Base-by-base conservation (phyloP, 176 grass and related monocot genomes). In the Tuctoria greenei region DNA sequence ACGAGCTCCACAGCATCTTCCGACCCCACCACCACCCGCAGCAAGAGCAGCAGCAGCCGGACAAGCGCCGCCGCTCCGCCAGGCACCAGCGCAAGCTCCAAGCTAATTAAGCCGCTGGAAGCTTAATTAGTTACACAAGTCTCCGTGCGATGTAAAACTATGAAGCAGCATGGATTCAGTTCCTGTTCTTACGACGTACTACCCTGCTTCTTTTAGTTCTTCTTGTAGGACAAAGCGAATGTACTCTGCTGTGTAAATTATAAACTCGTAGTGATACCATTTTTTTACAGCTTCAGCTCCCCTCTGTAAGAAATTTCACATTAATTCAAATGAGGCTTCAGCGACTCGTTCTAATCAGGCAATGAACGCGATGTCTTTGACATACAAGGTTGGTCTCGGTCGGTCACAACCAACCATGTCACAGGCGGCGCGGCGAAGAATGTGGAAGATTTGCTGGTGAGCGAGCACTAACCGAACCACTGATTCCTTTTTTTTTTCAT, bases 1-100 rank as follows among this genome's bases (percentile, higher is more conserved):
- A 80, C 61, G 83, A 85, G 17, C 69, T 85, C 3, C 45, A 84
- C 1, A 20, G 45, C 18, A 10, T 84, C 67, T 78, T 84, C 74
- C 74, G 82, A 18, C 66, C 82, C 1, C 50, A 38, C 4, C 50
- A 38, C 4, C 27, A 31, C 31, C 27, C 41, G 6, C 34, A 23
- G 11, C 31, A 55, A n/a, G 27, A 4, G 3, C 31, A 55, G 35
- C 43, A 4, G 3, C 12, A 17, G 37, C 0, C 36, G 44, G 46
- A 73, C 35, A 27, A 66, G 46, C 44, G 44, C 15, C 43, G 25
- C 7, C 67, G 44, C 12, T 26, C 65, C 11, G 23, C 66, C 11
- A 25, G 59, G 59, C 12, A 61, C 1, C 59, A 61, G 59, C 26
- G 28, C 59, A 61, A 61, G 25, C 58, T 16, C 27, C 8, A 61